These are phyloP conservation scores for Davidsoniella virescens DNA, from an alignment of 2,329 filamentous ascomycete genomes.

Conservation along the genomic window DNA sequence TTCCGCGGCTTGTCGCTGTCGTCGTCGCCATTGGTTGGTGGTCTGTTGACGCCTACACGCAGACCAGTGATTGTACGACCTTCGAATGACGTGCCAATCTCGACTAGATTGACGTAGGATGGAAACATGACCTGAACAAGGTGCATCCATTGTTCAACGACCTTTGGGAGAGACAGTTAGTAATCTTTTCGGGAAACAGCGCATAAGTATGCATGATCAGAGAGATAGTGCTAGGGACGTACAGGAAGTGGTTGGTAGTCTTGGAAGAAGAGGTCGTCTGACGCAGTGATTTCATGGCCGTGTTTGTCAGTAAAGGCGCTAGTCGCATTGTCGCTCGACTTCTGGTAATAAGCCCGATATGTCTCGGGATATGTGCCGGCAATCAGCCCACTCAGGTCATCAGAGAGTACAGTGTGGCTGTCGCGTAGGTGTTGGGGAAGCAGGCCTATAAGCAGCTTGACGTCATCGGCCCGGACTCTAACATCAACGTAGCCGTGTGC, in stretches of 20 bases:
- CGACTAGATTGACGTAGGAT: constrained; percentile 55
- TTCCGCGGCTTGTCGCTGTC: constrained; percentile 38
- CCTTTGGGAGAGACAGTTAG: constrained; percentile 14
- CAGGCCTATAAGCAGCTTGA: constrained; percentile 62
- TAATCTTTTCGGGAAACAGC: background rate
- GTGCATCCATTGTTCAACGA: constrained; percentile 78
- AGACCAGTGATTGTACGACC: constrained; percentile 74
- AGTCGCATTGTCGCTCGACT: background rate
- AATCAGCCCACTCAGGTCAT: constrained; percentile 63
- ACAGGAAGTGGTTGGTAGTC: constrained; percentile 77
- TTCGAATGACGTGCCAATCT: constrained; percentile 73
- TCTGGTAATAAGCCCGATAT: background rate
- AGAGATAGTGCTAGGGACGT: constrained; percentile 14
- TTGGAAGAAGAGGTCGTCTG: constrained; percentile 73
- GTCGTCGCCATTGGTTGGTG: constrained; percentile 24
- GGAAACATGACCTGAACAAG: constrained; percentile 83
- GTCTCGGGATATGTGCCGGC: constrained; percentile 52
- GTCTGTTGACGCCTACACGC: constrained; percentile 40
- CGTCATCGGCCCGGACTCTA: constrained; percentile 56
- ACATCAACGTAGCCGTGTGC: constrained; percentile 73
- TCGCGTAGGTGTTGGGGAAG: constrained; percentile 58
- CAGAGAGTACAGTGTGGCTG: constrained; percentile 59
- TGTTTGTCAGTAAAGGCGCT: background rate
- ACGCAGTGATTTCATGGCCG: background rate
- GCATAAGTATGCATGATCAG: too few species aligned